These are phyloP conservation scores for Amanita exitialis DNA, from an alignment of 768 basidiomycete species.

Conservation along the genomic window DNA sequence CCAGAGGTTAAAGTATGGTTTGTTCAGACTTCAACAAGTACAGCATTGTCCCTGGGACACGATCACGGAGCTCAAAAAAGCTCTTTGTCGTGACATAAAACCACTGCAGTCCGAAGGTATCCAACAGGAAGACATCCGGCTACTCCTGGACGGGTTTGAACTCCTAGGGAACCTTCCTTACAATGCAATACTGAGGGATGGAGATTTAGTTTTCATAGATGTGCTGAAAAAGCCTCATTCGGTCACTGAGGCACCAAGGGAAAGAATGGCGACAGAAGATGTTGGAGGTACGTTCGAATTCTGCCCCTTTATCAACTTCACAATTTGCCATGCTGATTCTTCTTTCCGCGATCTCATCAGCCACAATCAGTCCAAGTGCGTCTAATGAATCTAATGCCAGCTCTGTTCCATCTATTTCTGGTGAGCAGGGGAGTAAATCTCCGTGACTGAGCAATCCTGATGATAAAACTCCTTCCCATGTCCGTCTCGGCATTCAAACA, in stretches of 20 bases:
- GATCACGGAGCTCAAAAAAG: slow-evolving; percentile 27
- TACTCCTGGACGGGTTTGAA: slow-evolving; percentile 39
- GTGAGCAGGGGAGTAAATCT: no score
- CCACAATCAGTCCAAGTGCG: no score
- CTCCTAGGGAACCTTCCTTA: slow-evolving; percentile 30
- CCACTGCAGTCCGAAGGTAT: slow-evolving; percentile 17
- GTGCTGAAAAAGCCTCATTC: slow-evolving; percentile 3
- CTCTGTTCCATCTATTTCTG: no score
- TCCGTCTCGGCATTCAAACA: neutral
- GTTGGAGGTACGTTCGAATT: neutral
- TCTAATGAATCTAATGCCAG: no score
- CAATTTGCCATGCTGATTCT: no score
- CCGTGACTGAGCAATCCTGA: no score
- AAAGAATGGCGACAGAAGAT: slow-evolving; percentile 2
- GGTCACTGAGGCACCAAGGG: neutral
- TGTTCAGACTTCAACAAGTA: slow-evolving; percentile 21
- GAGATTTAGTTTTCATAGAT: slow-evolving; percentile 33
- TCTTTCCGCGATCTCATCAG: no score
- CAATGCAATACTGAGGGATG: slow-evolving; percentile 31
- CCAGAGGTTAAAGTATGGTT: slow-evolving; percentile 46
- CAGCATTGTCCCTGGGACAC: slow-evolving; percentile 14
- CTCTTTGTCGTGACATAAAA: slow-evolving; percentile 26
- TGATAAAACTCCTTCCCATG: no score
- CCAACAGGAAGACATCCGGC: slow-evolving; percentile 14
- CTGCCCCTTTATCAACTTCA: no score